Base-by-base conservation (phyloP, 306 rosid species). In the Lathyrus tuberosus region DNA sequence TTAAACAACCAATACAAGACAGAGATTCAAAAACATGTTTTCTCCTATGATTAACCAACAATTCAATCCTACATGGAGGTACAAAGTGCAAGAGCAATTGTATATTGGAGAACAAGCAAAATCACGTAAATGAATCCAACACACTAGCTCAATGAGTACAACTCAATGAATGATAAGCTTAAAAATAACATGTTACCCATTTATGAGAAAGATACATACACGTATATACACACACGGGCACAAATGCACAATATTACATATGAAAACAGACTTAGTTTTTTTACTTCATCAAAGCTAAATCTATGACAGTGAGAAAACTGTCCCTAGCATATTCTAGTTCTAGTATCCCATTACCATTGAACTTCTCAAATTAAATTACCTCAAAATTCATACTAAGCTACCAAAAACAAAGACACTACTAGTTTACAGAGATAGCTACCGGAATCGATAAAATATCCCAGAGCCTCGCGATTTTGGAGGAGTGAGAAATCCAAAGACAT, bases 381-480 rank as follows among this genome's bases (percentile, higher is more conserved):
- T 70, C 75, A 79, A 65, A 72, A 82, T 64, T 76, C 75, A 72
- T 48, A 74, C 71, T 79, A 63, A 53, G 63, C 89, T 82, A 69
- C 28, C 18, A 41, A 69, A 62, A 53, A 43, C 52, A 53, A n/a
- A 46, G 38, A 24, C 66, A 15, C 57, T 31, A 66, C 30, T 73
- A 80, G 81, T 65, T 54, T 76, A 81, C 92, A 84, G 69, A 67
- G 80, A 70, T 62, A 26, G 82, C 81, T 74, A 68, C 82, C 58
- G 76, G 85, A 76, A 84, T 79, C 76, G 84, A 58, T 82, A 73
- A 85, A 84, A 86, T 82, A 81, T 84, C 90, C 88, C 92, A 69
- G 75, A 70, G 78, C 76, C 53, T 47, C 69, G 64, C 67, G 74
- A 54, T 58, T 38, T 20, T 20, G 54, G 52, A 63, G 68, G 52